A percentile compares a stretch with the other conserved stretches of the same genome.
Evolutionary conservation across 2,329 filamentous ascomycete species (phyloP).

Genomic region (Pseudogymnoascus sp.): DNA sequence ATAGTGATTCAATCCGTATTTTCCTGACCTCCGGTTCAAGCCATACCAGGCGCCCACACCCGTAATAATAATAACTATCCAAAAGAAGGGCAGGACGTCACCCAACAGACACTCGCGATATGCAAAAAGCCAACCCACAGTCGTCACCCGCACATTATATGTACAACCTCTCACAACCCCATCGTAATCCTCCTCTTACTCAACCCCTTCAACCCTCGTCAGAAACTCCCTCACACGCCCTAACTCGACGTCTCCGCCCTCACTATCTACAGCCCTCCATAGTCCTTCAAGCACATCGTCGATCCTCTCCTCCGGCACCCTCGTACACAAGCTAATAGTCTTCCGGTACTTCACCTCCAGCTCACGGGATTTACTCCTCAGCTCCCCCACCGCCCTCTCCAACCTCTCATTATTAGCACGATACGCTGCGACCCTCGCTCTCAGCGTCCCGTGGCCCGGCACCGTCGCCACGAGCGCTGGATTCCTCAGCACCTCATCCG

Average conservation of each 20-base stretch:
- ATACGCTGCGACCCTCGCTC: constrained; percentile 64
- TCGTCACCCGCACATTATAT: not conserved
- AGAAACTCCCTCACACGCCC: constrained; percentile 72
- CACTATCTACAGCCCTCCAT: constrained; percentile 83
- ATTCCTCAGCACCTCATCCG: constrained; percentile 15
- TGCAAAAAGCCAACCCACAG: constrained; percentile 1
- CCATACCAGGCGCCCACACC: not conserved
- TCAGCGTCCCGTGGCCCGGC: constrained; percentile 54
- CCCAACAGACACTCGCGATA: not conserved
- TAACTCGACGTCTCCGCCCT: constrained; percentile 68
- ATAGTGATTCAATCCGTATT: not conserved
- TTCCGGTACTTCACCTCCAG: constrained; percentile 82
- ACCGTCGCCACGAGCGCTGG: constrained; percentile 31
- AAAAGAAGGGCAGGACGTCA: not conserved
- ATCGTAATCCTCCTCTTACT: constrained; percentile 8
- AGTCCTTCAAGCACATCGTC: constrained; percentile 74
- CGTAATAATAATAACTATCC: not conserved
- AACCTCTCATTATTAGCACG: constrained; percentile 61
- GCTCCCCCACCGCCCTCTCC: constrained; percentile 56
- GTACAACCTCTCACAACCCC: not conserved
- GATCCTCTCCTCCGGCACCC: constrained; percentile 66
- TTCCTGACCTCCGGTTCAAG: not conserved
- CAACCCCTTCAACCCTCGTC: constrained; percentile 59
- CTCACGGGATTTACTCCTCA: constrained; percentile 75
- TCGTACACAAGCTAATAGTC: constrained; percentile 81